Base-by-base conservation (phyloP, 2,329 filamentous ascomycete genomes). In the Emmonsiellopsis sp. region DNA sequence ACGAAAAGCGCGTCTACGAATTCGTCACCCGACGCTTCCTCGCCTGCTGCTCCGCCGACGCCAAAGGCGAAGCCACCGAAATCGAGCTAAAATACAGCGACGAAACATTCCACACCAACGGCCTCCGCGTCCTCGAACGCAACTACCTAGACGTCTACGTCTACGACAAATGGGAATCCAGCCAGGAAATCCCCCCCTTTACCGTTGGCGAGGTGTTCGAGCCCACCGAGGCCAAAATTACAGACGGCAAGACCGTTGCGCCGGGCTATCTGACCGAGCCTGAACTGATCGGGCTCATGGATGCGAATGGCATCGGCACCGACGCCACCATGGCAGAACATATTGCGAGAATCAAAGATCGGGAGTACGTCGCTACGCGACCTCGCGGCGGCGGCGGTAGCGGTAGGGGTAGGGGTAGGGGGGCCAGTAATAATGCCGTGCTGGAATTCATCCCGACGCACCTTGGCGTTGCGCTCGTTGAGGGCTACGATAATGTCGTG, bases 311-410 rank as follows among this genome's bases (percentile, higher is more conserved):
- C 2, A 98, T 98, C 58, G 93, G 93, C 10, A 98, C 93, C 8
- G 93, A 98, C 72, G 93, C 93, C 6, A 98, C 93, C 1, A 98
- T 98, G 93, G 93, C 93, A 0, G 93, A 98, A 63, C 93, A 98
- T 66, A 98, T 98, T 63, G 84, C 88, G 55, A 98, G 92, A 70
- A 95, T 98, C 62, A 90, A 97, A 69, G 83, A 91, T 55, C 79
- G 93, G 55, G 79, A 91, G 61, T 98, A 98, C 64, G 92, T 90
- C 49, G 81, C 83, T 53, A 85, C 86, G 65, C 65, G 82, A 71
- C 65, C 77, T 64, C 77, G 74, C 49, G 74, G 74, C 14, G 65
- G 72, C 47, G 64, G 71, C 44, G 66, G 67, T 33, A 61, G 65
- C 52, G 68, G 67, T 52, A 17, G 17, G 17, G 72, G 74, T 39